Evolutionary conservation across 202 grass and related monocot species (phyloP).

Genomic region (Setaria viridis): DNA sequence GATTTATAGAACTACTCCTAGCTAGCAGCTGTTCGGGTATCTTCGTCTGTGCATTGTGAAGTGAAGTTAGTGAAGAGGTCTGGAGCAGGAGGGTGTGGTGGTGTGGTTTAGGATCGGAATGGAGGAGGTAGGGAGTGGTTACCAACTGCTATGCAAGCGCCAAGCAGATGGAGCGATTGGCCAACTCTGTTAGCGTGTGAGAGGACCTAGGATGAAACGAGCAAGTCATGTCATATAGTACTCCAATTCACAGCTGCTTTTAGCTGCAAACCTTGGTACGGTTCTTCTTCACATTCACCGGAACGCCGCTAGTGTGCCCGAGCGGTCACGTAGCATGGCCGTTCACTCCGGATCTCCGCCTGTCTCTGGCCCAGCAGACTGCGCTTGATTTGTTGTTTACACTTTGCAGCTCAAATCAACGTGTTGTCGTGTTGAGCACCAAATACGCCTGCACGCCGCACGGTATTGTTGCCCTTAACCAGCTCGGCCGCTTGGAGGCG

Average conservation of each 20-base stretch:
- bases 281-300: too few species aligned
- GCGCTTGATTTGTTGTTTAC: too few species aligned
- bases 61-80: constrained; percentile 33
- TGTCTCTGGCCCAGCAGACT: too few species aligned
- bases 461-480: too few species aligned
- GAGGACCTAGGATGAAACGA: neutral
- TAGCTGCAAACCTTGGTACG: neutral
- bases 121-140: constrained; percentile 44
- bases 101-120: constrained; percentile 26
- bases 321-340: too few species aligned
- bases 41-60: neutral
- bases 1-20: constrained; percentile 36
- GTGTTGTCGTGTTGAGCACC: too few species aligned
- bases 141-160: constrained; percentile 50
- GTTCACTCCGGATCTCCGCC: too few species aligned
- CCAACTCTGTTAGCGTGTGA: neutral
- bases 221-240: neutral
- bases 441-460: too few species aligned
- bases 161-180: neutral
- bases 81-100: neutral
- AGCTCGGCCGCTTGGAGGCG: too few species aligned
- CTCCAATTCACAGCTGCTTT: neutral
- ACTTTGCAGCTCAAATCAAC: too few species aligned
- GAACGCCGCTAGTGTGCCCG: too few species aligned
- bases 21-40: neutral